Conservation (phyloP, 441 rosid species). For the Corymbia citriodora region DNA sequence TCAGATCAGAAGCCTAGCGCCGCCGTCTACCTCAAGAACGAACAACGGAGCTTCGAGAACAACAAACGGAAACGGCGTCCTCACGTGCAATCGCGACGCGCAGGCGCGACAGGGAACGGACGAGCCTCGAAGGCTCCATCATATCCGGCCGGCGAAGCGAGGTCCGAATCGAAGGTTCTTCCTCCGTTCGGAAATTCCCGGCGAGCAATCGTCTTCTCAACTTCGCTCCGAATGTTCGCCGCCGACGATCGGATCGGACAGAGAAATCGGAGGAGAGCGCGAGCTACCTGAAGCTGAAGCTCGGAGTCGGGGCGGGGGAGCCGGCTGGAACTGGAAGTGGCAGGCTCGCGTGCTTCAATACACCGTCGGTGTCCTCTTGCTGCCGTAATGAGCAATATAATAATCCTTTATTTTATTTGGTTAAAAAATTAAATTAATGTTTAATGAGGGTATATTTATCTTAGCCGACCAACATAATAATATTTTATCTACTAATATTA, state of each 20-base stretch:
- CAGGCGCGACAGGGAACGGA: background rate
- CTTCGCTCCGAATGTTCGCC: background rate
- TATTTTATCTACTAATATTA: too few species aligned
- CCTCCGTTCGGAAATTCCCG: background rate
- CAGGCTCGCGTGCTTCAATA: background rate
- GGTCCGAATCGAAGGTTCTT: background rate
- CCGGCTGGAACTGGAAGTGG: background rate
- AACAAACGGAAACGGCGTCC: background rate
- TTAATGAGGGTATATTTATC: rapidly evolving
- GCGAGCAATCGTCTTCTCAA: background rate
- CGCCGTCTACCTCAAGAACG: background rate
- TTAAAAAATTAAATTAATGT: background rate
- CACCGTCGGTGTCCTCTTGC: background rate
- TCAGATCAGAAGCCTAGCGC: background rate
- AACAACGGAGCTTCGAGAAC: background rate
- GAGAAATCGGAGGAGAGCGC: background rate
- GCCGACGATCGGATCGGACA: background rate
- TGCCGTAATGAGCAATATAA: background rate
- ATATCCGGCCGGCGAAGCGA: background rate
- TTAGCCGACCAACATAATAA: background rate
- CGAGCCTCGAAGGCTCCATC: background rate
- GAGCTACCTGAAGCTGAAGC: background rate
- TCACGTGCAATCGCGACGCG: background rate
- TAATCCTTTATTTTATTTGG: background rate
- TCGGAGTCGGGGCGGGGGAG: background rate